Conservation (phyloP, 78 protist species). For the Dictyostelium citrinum region DNA sequence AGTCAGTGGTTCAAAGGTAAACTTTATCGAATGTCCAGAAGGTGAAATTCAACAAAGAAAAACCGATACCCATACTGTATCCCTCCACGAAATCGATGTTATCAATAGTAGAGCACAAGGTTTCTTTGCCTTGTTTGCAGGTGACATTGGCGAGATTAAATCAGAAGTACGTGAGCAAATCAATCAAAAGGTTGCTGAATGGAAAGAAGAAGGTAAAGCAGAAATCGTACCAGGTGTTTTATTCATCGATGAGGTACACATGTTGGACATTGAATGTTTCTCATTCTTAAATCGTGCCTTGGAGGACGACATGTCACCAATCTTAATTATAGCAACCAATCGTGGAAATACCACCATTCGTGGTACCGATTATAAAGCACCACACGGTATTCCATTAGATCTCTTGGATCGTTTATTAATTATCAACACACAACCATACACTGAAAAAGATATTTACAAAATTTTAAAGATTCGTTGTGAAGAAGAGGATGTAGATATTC, state of each 20-base stretch:
- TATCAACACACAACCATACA: slow-evolving; percentile 87
- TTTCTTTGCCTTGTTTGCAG: slow-evolving; percentile 97
- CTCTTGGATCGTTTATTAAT: slow-evolving; percentile 96
- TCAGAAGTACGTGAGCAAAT: slow-evolving; percentile 96
- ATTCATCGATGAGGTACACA: slow-evolving; percentile 99
- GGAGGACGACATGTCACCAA: slow-evolving; percentile 96
- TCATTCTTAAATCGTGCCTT: slow-evolving; percentile 98
- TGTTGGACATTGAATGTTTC: slow-evolving; percentile 99
- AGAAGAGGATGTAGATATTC: slow-evolving; percentile 97
- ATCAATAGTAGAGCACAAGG: slow-evolving; percentile 98
- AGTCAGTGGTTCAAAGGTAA: slow-evolving; percentile 91
- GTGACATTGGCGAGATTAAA: slow-evolving; percentile 97
- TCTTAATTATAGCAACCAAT: slow-evolving; percentile 97
- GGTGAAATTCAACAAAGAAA: slow-evolving; percentile 97
- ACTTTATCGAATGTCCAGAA: slow-evolving; percentile 94
- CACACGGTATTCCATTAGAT: slow-evolving; percentile 99
- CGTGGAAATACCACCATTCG: slow-evolving; percentile 96
- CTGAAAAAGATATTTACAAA: slow-evolving; percentile 78
- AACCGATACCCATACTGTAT: slow-evolving; percentile 96
- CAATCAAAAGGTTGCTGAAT: slow-evolving; percentile 96
- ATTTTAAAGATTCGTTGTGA: slow-evolving; percentile 82
- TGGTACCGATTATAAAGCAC: slow-evolving; percentile 94
- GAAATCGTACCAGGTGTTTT: slow-evolving; percentile 98
- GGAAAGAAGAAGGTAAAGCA: slow-evolving; percentile 99
- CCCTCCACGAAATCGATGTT: slow-evolving; percentile 99